Base-by-base conservation (phyloP, 345 rosid genomes). In the Populus euphratica region DNA sequence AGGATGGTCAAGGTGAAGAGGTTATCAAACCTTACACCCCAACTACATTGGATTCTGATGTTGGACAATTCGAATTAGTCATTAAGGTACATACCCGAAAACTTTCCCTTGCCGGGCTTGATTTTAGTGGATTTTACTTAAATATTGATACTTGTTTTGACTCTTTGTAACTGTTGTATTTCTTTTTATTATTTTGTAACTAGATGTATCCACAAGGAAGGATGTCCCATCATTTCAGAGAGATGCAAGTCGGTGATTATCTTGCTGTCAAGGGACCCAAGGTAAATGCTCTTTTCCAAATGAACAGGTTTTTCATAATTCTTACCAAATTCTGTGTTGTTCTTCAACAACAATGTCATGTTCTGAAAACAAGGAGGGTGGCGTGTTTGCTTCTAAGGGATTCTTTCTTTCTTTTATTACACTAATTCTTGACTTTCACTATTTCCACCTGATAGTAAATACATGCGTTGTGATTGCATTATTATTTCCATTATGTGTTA, bases 121-220 rank as follows among this genome's bases (percentile, higher is more conserved):
- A 62, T 68, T 73, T 41, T 75, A 31, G 74, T 36, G 20, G 29
- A 50, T 8, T 61, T 72, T 21, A 1, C 56, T 56, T 56, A 69
- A 10, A 10, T 61, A 13, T 14, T 8, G 72, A 5, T 31, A 18
- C 8, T 3, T 54, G 1, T 1, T 41, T 36, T 65, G 9, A 0
- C 21, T 59, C 73, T 36, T 69, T 1, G 33, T 3, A 68, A 44
- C 70, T 43, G 18, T 11, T 56, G 39, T 70, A 23, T 72, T 59
- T 25, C 27, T 70, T 31, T 81, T 66, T 36, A 69, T 54, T 72
- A 78, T 75, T 41, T 69, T 77, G 50, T 31, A 59, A 76, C 17
- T 79, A 96, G 99, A 96, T 96, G 99, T 96, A 96, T 79, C 95
- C 99, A 9, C 97, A 91, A 90, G 99, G 99, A 86, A 87, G 97